These are phyloP conservation scores for Vitis labrusca DNA, from an alignment of 164 flowering plant species.

Conservation along the genomic window DNA sequence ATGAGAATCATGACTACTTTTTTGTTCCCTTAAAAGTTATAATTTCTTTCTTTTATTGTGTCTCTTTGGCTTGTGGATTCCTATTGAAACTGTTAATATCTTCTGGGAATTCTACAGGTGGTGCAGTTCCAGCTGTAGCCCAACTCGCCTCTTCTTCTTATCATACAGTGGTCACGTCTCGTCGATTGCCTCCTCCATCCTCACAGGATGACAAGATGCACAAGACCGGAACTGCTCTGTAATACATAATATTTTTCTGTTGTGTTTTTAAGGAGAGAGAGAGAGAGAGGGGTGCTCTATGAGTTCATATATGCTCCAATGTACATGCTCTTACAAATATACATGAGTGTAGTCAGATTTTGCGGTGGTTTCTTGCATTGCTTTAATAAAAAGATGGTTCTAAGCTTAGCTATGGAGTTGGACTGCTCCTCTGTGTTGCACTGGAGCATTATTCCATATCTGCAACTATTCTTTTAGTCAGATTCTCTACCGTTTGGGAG, in stretches of 20 bases:
- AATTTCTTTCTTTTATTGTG: not conserved
- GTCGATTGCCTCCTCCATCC: conserved; percentile 40
- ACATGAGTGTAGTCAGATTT: not conserved
- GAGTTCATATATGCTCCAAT: not conserved
- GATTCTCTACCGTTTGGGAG: no score
- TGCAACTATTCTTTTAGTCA: no score
- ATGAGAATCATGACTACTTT: no score
- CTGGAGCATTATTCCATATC: no score
- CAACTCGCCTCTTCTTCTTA: conserved; percentile 83
- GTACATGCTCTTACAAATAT: not conserved
- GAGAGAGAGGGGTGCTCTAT: conserved; percentile 2
- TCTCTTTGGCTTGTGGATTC: not conserved
- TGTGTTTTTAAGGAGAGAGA: not conserved
- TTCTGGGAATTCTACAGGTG: conserved; percentile 54
- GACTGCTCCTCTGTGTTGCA: no score
- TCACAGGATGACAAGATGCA: conserved; percentile 48
- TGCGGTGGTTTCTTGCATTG: not conserved
- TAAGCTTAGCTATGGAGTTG: no score
- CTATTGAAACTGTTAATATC: not conserved
- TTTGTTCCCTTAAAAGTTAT: no score
- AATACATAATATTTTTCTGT: not conserved
- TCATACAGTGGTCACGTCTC: conserved; percentile 59
- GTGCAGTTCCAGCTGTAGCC: conserved; percentile 88
- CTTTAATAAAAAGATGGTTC: not conserved
- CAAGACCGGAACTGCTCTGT: conserved; percentile 49